A percentile compares a stretch with the other conserved stretches of the same genome.
Conservation (phyloP, 1,139 yeast species). For the Debaryomyces robertsiae region DNA sequence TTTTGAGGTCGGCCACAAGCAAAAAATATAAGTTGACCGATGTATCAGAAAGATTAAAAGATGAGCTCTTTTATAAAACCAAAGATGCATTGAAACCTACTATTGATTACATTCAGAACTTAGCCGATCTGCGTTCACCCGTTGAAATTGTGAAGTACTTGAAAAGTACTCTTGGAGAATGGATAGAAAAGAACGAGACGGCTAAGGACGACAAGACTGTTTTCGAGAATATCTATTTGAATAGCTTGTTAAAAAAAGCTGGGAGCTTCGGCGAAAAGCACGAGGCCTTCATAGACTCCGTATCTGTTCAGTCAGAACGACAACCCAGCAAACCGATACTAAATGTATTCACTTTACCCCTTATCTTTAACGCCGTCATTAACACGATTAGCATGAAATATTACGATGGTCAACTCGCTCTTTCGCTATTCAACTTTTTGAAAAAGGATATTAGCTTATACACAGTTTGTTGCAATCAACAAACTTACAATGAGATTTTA, state of each 20-base stretch:
- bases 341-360: constrained; percentile 41
- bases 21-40: constrained; percentile 10
- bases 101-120: constrained; percentile 21
- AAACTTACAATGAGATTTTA: constrained; percentile 44
- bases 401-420: constrained; percentile 40
- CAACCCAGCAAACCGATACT: constrained; percentile 29
- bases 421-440: constrained; percentile 38
- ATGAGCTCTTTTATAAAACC: constrained; percentile 22
- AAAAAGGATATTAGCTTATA: constrained; percentile 37
- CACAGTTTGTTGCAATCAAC: constrained; percentile 43
- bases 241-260: constrained; percentile 17
- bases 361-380: constrained; percentile 37
- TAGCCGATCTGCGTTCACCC: constrained; percentile 13
- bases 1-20: constrained; percentile 3
- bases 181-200: constrained; percentile 14
- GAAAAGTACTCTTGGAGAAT: constrained; percentile 17
- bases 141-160: constrained; percentile 21
- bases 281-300: constrained; percentile 20
- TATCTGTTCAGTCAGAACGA: constrained; percentile 17
- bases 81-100: constrained; percentile 30
- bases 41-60: constrained; percentile 14
- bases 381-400: constrained; percentile 28
- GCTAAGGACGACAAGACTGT: constrained; percentile 4
- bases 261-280: constrained; percentile 20
- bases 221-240: constrained; percentile 13